Base-by-base conservation (phyloP, 805 yeast genomes). In the Citeromyces nyonsensis region DNA sequence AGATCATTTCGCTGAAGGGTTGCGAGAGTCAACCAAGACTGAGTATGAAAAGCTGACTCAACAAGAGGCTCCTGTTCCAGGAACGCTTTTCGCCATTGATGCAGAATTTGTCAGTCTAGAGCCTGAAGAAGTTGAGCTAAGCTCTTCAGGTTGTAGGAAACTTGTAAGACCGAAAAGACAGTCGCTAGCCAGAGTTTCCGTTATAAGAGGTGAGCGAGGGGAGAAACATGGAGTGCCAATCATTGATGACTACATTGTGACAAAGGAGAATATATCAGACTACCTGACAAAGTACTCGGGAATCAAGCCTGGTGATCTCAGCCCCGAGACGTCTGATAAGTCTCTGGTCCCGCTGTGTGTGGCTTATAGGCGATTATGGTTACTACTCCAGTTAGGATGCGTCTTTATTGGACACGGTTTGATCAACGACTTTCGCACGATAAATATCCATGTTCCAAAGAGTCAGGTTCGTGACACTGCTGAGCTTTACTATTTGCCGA, bases 391-490 rank as follows among this genome's bases (percentile, higher is more conserved):
- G 46, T 47, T 85, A 35, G 96, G 96, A 0, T 84, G 94, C 48
- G 69, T 80, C 0, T 88, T 91, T 58, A 85, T 91, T 24, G 99
- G 99, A 0, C 99, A 91, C 56, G 95, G 96, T 2, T 61, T 91
- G 37, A 64, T 68, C 27, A 85, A 84, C 42, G 99, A 91, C 56
- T 91, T 91, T 61, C 64, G 96, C 44, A 81, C 91, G 24, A 91
- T 93, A 42, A 91, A 91, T 45, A 71, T 91, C 30, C 81, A 80
- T 47, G 93, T 93, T 2, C 97, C 97, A 0, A 61, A 63, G 15
- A 52, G 52, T 2, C 98, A 93, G 52, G 86, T 91, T 20, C 63
- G 94, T 35, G 99, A 91, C 51, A 91, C 99, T 0, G 75, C 83
- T 2, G 76, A 74, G 30, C 65, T 82, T 27, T 91, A 71, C 54